Evolutionary conservation across 1,139 yeast genomes (phyloP), one percentile per base, ranked within the genome.

Genomic region (Diutina neorugosa): DNA sequence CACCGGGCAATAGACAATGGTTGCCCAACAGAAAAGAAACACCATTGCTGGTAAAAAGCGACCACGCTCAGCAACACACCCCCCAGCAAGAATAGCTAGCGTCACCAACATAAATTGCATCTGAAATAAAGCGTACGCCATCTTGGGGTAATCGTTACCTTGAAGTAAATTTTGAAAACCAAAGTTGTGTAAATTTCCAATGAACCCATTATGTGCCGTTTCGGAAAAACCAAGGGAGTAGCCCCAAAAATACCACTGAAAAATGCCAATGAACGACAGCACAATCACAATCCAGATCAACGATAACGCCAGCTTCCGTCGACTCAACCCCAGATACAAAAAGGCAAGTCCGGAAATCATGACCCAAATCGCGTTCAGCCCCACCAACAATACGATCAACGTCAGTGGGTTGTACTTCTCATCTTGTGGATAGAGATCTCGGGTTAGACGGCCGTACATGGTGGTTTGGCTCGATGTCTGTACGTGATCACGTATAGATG

Each of bases 241-340:
- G 23, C 98, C 98, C 98, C 98, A 93, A 64, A 93, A 89, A 68
- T 90, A 93, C 98, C 98, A 93, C 66, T 89, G 96, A 64, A 89
- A 80, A 53, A 82, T 74, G 2, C 89, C 91, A n/a, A 91, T 82
- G 59, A 85, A 77, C 16, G 88, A 82, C 6, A 91, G 80, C 79
- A 86, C 80, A 53, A 89, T 67, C 14, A 82, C 82, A 18, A 84
- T 82, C 89, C 96, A 90, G 53, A 93, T 84, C 81, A 90, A 80
- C 21, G 95, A 86, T 53, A 91, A 73, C 0, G 98, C 97, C 31
- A 91, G 83, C 68, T 91, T 91, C 63, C 98, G 76, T 63, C 98
- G 76, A 21, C 97, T 94, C 58, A 93, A 75, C 14, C 98, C 98
- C 8, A 96, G 86, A 68, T 93, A 93, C 52, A 93, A 74, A 65